These are phyloP conservation scores for Alternaria incomplexa DNA, from an alignment of 2,329 filamentous ascomycete genomes.

Conservation along the genomic window DNA sequence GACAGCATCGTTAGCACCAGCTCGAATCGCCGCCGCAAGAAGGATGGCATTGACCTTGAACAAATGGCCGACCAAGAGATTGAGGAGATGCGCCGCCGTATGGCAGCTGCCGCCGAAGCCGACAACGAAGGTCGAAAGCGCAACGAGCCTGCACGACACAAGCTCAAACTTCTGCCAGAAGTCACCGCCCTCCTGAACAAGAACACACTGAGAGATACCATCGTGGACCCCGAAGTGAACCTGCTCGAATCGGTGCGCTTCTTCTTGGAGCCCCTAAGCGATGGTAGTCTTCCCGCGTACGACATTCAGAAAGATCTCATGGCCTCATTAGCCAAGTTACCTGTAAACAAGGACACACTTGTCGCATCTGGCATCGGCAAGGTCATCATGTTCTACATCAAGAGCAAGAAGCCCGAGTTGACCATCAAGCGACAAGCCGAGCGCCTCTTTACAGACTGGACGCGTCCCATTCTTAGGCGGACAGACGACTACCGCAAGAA, in stretches of 20 bases:
- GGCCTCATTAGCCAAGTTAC: constrained; percentile 76
- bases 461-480: constrained; percentile 87
- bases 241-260: constrained; percentile 94
- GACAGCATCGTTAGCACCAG: constrained; percentile 87
- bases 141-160: constrained; percentile 84
- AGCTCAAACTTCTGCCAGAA: constrained; percentile 90
- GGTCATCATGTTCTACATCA: constrained; percentile 95
- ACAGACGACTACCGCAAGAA: constrained; percentile 97
- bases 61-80: constrained; percentile 90
- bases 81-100: constrained; percentile 82
- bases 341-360: constrained; percentile 88
- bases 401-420: constrained; percentile 86
- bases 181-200: constrained; percentile 88
- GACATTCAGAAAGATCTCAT: constrained; percentile 97
- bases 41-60: constrained; percentile 91
- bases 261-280: constrained; percentile 94
- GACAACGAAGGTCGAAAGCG: constrained; percentile 83
- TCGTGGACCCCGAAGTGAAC: constrained; percentile 94
- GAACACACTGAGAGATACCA: constrained; percentile 81
- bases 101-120: constrained; percentile 87
- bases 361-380: constrained; percentile 94
- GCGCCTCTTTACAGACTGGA: constrained; percentile 93
- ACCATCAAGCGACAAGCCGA: constrained; percentile 94
- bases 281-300: constrained; percentile 92
- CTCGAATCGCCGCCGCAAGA: constrained; percentile 74